Conservation (phyloP, 1,139 yeast genomes). For the Sugiyamaella sp. region DNA sequence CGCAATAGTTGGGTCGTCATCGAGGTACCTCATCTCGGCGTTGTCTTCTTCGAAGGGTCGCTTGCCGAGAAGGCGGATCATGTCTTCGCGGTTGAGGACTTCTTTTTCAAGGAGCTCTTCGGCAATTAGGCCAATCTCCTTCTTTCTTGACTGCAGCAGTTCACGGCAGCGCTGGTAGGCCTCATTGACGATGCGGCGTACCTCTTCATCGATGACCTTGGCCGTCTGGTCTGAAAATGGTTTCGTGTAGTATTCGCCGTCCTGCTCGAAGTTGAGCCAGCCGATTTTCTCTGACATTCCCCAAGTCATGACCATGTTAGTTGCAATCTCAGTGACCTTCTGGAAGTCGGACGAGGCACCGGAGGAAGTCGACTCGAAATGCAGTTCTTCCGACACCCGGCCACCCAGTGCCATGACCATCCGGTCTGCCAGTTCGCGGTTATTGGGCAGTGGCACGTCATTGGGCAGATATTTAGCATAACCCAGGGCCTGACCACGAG, state of each 20-base stretch:
- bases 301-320: constrained; percentile 83
- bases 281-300: constrained; percentile 93
- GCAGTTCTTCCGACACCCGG: constrained; percentile 90
- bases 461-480: constrained; percentile 97
- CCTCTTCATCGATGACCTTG: constrained; percentile 75
- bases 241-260: constrained; percentile 61
- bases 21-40: constrained; percentile 83
- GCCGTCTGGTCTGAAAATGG: constrained; percentile 93
- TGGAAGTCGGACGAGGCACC: constrained; percentile 97
- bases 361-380: constrained; percentile 86
- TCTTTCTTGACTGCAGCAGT: constrained; percentile 65
- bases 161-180: constrained; percentile 70
- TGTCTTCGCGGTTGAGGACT: constrained; percentile 85
- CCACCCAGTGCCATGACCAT: constrained; percentile 98
- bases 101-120: constrained; percentile 81
- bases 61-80: constrained; percentile 83
- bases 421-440: constrained; percentile 77
- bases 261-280: constrained; percentile 73
- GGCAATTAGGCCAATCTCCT: constrained; percentile 82
- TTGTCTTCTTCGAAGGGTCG: constrained; percentile 85
- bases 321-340: constrained; percentile 91
- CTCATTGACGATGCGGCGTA: constrained; percentile 75
- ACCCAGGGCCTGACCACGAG: constrained; percentile 96
- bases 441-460: constrained; percentile 79
- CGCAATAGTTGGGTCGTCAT: constrained; percentile 15